phyloP scores from a whole-genome alignment of 2,329 filamentous ascomycete genomes.

The Colletotrichum echinochloae region DNA sequence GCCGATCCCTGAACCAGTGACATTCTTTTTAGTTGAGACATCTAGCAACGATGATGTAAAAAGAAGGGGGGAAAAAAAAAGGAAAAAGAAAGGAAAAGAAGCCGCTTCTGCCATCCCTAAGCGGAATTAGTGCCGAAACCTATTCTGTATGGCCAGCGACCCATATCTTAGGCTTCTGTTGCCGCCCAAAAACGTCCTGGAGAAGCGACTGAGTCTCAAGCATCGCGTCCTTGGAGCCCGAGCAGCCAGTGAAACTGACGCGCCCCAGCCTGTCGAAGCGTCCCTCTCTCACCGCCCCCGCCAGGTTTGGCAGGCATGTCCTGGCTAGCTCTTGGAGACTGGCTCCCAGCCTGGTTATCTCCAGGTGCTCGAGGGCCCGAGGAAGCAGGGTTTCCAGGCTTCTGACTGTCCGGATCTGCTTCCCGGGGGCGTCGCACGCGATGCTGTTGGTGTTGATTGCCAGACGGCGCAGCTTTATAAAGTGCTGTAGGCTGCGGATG shows the following conservation, averaged over 20 bases:
- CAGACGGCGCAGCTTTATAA: background rate
- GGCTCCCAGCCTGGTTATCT: background rate
- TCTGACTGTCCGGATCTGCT: background rate
- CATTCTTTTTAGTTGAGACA: too few relatives aligned
- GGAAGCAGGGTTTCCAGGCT: background rate
- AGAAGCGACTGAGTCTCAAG: background rate
- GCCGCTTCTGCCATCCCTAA: background rate
- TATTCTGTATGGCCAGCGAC: background rate
- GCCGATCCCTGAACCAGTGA: background rate
- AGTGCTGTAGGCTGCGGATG: background rate
- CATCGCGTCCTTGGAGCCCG: background rate
- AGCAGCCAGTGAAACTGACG: background rate
- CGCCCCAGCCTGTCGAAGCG: background rate
- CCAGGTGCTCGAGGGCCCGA: background rate
- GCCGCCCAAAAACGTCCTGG: background rate
- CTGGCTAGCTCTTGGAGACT: background rate
- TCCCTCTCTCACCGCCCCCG: background rate
- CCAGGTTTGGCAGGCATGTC: background rate
- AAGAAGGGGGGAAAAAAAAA: too few relatives aligned
- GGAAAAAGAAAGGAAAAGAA: too few relatives aligned
- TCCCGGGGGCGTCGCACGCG: too few relatives aligned
- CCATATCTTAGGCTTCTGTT: background rate
- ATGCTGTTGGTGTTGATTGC: constrained; percentile 12
- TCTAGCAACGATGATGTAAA: background rate
- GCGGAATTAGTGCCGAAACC: background rate